A percentile compares a stretch with the other conserved stretches of the same genome.
phyloP scores from a whole-genome alignment of 1,284 basidiomycete genomes.

The Athelia sp. region DNA sequence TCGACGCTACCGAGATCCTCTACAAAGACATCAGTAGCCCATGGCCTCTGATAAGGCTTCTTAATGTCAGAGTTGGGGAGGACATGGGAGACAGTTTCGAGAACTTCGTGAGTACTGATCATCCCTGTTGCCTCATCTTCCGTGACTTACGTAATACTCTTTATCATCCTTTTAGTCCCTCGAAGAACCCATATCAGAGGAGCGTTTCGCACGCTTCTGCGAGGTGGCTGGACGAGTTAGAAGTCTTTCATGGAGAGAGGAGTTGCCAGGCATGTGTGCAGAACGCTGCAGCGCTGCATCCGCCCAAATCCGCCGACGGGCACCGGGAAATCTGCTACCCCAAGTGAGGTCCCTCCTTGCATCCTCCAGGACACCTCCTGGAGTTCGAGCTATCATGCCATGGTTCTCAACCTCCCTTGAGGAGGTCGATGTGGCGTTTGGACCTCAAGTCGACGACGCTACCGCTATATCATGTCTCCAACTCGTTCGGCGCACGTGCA shows the following conservation, averaged over 20 bases:
- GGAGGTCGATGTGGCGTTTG: neutral
- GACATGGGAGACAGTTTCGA: neutral
- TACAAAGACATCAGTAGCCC: neutral
- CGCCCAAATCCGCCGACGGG: neutral
- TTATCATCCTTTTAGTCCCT: neutral
- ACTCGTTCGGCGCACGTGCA: neutral
- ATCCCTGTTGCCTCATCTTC: too few relatives aligned
- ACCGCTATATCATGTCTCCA: neutral
- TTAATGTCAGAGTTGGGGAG: too few relatives aligned
- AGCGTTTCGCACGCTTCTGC: neutral
- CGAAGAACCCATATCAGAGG: neutral
- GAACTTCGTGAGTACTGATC: neutral
- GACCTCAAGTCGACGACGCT: neutral
- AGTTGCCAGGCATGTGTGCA: neutral
- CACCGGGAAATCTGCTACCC: neutral
- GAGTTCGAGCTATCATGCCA: neutral
- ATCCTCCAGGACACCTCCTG: neutral
- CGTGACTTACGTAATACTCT: neutral
- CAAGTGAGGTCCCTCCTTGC: neutral
- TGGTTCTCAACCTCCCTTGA: neutral
- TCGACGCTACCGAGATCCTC: neutral
- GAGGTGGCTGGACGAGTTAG: neutral
- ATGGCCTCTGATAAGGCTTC: neutral
- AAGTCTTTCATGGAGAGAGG: neutral
- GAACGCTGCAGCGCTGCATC: neutral